Conservation (phyloP, 202 grass and related monocot species). For the Musa balbisiana region DNA sequence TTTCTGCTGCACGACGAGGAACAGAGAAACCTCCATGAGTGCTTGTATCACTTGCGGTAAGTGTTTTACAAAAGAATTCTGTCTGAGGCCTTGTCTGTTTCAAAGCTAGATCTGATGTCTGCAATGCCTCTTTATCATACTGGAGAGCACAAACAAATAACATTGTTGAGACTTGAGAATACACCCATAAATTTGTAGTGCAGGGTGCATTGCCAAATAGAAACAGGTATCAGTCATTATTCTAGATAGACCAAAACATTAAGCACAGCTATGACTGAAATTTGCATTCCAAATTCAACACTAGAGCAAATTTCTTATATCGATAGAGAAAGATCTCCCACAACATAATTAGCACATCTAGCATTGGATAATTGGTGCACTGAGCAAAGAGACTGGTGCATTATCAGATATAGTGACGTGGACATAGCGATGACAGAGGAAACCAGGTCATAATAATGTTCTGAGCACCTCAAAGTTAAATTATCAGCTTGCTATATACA, state of each 20-base stretch:
- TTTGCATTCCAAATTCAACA: too few relatives aligned
- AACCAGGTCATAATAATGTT: neutral
- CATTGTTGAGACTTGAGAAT: slow-evolving; percentile 21
- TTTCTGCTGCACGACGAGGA: slow-evolving; percentile 71
- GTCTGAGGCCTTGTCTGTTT: slow-evolving; percentile 57
- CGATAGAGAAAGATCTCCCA: too few relatives aligned
- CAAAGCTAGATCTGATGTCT: slow-evolving; percentile 60
- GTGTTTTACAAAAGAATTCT: slow-evolving; percentile 91
- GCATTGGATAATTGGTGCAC: too few relatives aligned
- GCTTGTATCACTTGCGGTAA: slow-evolving; percentile 87
- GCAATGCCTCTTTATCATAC: slow-evolving; percentile 72
- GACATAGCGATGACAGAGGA: neutral
- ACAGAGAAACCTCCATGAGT: slow-evolving; percentile 93
- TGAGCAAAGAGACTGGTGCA: neutral
- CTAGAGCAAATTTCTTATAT: too few relatives aligned
- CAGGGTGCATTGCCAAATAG: neutral
- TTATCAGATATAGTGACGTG: neutral
- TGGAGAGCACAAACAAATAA: slow-evolving; percentile 28
- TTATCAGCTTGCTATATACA: neutral
- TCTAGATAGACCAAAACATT: too few relatives aligned
- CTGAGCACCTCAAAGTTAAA: neutral
- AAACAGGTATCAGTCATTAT: too few relatives aligned
- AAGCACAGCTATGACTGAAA: too few relatives aligned
- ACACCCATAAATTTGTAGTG: slow-evolving; percentile 20
- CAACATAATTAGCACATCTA: too few relatives aligned